phyloP scores from a whole-genome alignment of 2,329 filamentous ascomycete species.

The Calycina marina region DNA sequence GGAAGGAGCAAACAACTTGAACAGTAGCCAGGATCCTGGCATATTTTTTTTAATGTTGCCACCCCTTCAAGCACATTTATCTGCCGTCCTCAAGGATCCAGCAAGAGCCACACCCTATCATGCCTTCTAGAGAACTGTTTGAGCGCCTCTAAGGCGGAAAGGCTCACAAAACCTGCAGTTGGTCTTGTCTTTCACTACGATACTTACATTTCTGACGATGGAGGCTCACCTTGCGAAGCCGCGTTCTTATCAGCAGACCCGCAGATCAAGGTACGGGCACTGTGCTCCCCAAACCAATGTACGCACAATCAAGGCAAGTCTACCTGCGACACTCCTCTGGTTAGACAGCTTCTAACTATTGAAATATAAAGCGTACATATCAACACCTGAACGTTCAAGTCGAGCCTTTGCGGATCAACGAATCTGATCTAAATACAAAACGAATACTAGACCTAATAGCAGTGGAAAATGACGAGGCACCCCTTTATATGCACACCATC shows the following conservation, averaged over 20 bases:
- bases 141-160: conserved; percentile 25
- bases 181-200: conserved; percentile 43
- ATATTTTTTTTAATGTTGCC: conserved; percentile 37
- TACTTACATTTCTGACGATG: conserved; percentile 26
- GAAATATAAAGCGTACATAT: conserved; percentile 21
- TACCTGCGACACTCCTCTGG: neutral
- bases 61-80: conserved; percentile 44
- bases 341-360: neutral
- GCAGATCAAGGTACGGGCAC: conserved; percentile 31
- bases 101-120: conserved; percentile 45
- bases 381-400: conserved; percentile 27
- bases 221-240: conserved; percentile 32
- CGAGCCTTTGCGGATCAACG: conserved; percentile 29
- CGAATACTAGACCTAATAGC: conserved; percentile 41
- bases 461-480: conserved; percentile 24
- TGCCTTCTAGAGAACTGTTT: conserved; percentile 38
- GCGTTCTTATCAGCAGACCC: conserved; percentile 34
- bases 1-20: neutral
- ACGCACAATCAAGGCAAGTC: conserved; percentile 23
- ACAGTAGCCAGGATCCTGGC: conserved; percentile 13
- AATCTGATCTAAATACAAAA: conserved; percentile 32
- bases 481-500: conserved; percentile 35
- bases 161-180: conserved; percentile 31
- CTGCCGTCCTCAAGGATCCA: conserved; percentile 46
- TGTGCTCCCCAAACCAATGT: conserved; percentile 36